These are phyloP conservation scores for Venturia effusa DNA, from an alignment of 2,329 filamentous ascomycete species.

Conservation along the genomic window DNA sequence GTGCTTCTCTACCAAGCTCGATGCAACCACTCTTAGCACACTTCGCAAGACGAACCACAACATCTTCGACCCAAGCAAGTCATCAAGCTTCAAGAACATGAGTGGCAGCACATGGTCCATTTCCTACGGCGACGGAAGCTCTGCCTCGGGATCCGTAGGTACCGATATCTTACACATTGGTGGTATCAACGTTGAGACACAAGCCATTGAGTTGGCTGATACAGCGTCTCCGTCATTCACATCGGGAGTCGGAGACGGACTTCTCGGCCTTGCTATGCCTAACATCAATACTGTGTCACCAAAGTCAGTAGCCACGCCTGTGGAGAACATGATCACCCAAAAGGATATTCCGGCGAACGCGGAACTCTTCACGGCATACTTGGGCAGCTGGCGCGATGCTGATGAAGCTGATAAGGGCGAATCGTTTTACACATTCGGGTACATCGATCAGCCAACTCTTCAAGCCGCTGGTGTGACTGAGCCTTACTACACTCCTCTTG, in stretches of 20 bases:
- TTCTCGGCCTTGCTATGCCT: constrained; percentile 56
- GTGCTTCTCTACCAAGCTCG: not conserved
- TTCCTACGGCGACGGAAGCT: constrained; percentile 57
- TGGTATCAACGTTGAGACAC: constrained; percentile 48
- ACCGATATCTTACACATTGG: constrained; percentile 53
- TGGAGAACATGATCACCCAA: constrained; percentile 58
- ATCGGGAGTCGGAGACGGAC: constrained; percentile 47
- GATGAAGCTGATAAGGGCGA: constrained; percentile 33
- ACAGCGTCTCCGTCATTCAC: constrained; percentile 48
- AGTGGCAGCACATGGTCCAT: constrained; percentile 50
- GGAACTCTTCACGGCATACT: constrained; percentile 53
- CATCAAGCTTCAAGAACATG: constrained; percentile 43
- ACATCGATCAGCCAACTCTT: constrained; percentile 54
- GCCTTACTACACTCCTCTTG: constrained; percentile 44
- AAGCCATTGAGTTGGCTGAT: constrained; percentile 55
- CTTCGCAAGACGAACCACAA: constrained; percentile 28
- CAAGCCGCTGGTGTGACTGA: constrained; percentile 41
- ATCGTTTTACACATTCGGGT: constrained; percentile 64
- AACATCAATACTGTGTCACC: constrained; percentile 53
- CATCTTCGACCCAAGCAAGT: constrained; percentile 51
- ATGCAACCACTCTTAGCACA: not conserved
- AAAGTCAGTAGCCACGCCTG: constrained; percentile 46
- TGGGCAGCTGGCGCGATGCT: constrained; percentile 45
- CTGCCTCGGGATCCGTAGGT: constrained; percentile 53
- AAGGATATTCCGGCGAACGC: constrained; percentile 37